phyloP scores from a whole-genome alignment of 1,284 basidiomycete species.

The Tetrapyrgos nigripes region DNA sequence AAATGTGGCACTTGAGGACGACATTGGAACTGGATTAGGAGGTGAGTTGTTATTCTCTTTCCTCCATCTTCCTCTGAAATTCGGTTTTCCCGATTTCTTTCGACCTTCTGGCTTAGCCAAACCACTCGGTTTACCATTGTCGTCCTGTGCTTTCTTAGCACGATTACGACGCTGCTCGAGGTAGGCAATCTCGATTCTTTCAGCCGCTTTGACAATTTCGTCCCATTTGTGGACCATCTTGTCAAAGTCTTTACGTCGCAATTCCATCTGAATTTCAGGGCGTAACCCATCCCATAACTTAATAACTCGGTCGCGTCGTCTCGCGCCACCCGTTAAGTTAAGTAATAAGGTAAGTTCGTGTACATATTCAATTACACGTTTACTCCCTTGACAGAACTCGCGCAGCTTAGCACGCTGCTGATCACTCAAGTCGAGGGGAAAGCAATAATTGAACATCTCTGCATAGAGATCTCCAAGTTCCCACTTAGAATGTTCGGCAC shows the following conservation, averaged over 20 bases:
- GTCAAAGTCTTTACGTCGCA: slow-evolving; percentile 2
- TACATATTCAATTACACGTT: slow-evolving; percentile 7
- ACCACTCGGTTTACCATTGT: background rate
- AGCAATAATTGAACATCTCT: slow-evolving; percentile 8
- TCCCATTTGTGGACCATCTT: slow-evolving; percentile 8
- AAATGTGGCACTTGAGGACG: background rate
- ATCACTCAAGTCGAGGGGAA: slow-evolving; percentile 6
- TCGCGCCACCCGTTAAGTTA: slow-evolving; percentile 1
- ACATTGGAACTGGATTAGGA: too few species aligned
- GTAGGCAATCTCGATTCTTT: slow-evolving; percentile 8
- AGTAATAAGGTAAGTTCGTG: slow-evolving; percentile 3
- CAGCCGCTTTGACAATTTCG: slow-evolving; percentile 1
- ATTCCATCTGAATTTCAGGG: background rate
- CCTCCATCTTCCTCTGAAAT: background rate
- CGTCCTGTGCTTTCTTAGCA: background rate
- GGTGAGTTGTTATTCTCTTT: too few species aligned
- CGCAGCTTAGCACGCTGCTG: slow-evolving; percentile 5
- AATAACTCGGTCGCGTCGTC: slow-evolving; percentile 5
- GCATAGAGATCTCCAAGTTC: background rate
- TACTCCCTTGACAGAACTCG: background rate
- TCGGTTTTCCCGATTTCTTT: background rate
- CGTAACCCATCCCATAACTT: slow-evolving; percentile 13
- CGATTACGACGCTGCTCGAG: background rate
- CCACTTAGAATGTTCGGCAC: slow-evolving; percentile 2
- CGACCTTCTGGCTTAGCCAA: background rate